A percentile compares a stretch with the other conserved stretches of the same genome.
phyloP scores from a whole-genome alignment of 805 yeast species.

The Grigorovia jiainica region DNA sequence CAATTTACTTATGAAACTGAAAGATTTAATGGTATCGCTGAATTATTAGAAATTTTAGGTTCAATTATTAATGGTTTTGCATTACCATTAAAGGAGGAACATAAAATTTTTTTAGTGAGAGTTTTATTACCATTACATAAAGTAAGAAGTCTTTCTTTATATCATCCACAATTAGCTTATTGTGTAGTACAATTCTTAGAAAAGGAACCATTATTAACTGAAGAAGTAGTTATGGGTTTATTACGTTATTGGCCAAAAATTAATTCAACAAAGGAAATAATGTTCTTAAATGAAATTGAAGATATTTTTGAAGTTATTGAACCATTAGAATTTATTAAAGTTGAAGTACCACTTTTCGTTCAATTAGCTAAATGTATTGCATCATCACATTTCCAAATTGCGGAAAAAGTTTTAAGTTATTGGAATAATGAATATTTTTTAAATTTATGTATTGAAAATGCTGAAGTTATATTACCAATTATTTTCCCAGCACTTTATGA shows the following conservation, averaged over 20 bases:
- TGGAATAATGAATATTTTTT: conserved; percentile 94
- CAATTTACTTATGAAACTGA: conserved; percentile 94
- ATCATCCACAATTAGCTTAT: conserved; percentile 95
- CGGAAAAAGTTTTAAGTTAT: conserved; percentile 86
- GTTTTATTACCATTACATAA: conserved; percentile 89
- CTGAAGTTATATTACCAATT: conserved; percentile 86
- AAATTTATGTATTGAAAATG: conserved; percentile 81
- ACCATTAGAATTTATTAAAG: conserved; percentile 81
- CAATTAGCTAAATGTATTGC: conserved; percentile 90
- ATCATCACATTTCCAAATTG: conserved; percentile 93
- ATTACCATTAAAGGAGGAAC: conserved; percentile 92
- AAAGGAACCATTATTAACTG: conserved; percentile 85
- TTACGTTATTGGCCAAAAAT: conserved; percentile 95
- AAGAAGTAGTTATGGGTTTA: conserved; percentile 92
- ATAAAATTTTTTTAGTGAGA: conserved; percentile 77
- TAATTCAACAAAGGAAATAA: conserved; percentile 87
- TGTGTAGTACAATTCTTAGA: conserved; percentile 95
- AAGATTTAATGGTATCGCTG: conserved; percentile 92
- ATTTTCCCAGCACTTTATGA: conserved; percentile 86
- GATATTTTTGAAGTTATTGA: conserved; percentile 95
- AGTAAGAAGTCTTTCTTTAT: conserved; percentile 75
- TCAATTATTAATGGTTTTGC: conserved; percentile 97
- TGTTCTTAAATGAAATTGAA: conserved; percentile 92
- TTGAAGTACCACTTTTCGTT: conserved; percentile 87
- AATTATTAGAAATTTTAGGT: conserved; percentile 87